Evolutionary conservation across 1,139 yeast species (phyloP), one percentile per base, ranked within the genome.

Genomic region (Yamadazyma songkhlaensis): DNA sequence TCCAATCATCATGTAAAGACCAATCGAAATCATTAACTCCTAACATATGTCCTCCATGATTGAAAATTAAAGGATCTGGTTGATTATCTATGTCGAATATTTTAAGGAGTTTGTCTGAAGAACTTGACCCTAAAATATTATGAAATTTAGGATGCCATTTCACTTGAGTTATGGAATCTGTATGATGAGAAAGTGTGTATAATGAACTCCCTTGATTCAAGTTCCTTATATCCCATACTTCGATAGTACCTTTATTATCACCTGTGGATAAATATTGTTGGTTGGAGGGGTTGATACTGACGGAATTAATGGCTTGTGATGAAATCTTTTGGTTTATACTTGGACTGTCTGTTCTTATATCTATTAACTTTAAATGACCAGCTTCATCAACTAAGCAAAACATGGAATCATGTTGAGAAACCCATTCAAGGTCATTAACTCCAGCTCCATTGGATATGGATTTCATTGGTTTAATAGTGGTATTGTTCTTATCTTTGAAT

Each of bases 21-120:
- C 98, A 92, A 33, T 82, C 77, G 32, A 90, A 67, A 54, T 90
- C 97, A 51, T 84, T 82, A 11, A 92, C 86, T 15, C 94, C 90
- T 39, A 84, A 68, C 74, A 92, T 79, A 57, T 92, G 99, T 0
- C 98, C 98, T 9, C 84, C 87, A 58, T 94, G 98, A 25, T 77
- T 72, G 54, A 92, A 90, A 15, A 81, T 42, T 32, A 81, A 60
- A 39, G 70, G 76, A 10, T 55, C 35, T 51, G 56, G 44, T 50
- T 67, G 48, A 51, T 60, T 60, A 2, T 74, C 52, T 3, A 80
- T 59, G 53, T 88, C 90, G 81, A 88, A 85, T 2, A 92, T 39
- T 49, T 79, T 77, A 8, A 86, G 90, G 29, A 77, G 60, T 6
- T 80, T 74, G 57, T 90, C 97, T 1, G 68, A 71, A 0, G 95